Evolutionary conservation across 1,139 yeast species (phyloP).

Genomic region (Yamadazyma buinensis): DNA sequence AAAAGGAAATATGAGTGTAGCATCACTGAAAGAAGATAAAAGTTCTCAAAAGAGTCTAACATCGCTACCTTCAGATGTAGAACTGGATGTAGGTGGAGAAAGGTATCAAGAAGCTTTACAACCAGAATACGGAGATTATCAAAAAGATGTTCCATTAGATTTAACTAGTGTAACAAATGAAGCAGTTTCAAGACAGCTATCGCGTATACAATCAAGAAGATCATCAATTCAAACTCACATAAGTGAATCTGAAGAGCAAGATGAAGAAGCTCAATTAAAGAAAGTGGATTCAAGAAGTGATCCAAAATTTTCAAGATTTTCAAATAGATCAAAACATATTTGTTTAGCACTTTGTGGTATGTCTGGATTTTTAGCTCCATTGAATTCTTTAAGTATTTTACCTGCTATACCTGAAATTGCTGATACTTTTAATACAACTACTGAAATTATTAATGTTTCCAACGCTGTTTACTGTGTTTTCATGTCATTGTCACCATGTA

Average conservation of each 20-base stretch:
- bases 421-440: constrained; percentile 38
- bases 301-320: constrained; percentile 9
- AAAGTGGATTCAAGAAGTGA: constrained; percentile 5
- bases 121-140: constrained; percentile 1
- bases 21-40: background rate
- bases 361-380: constrained; percentile 37
- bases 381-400: constrained; percentile 38
- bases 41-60: constrained; percentile 16
- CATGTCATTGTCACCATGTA: constrained; percentile 50
- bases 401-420: constrained; percentile 53
- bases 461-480: constrained; percentile 47
- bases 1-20: constrained; percentile 16
- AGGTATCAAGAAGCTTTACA: background rate
- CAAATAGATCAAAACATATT: constrained; percentile 10
- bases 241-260: constrained; percentile 1
- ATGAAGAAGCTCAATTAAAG: constrained; percentile 2
- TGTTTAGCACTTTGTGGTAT: constrained; percentile 17
- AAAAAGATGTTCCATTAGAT: constrained; percentile 15
- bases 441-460: constrained; percentile 42
- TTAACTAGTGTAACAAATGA: constrained; percentile 16
- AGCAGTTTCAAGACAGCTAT: constrained; percentile 15
- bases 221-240: constrained; percentile 6
- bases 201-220: constrained; percentile 16
- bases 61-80: constrained; percentile 4
- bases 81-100: background rate